Conservation (phyloP, 1,139 yeast genomes). For the Yamadazyma epiphylla region DNA sequence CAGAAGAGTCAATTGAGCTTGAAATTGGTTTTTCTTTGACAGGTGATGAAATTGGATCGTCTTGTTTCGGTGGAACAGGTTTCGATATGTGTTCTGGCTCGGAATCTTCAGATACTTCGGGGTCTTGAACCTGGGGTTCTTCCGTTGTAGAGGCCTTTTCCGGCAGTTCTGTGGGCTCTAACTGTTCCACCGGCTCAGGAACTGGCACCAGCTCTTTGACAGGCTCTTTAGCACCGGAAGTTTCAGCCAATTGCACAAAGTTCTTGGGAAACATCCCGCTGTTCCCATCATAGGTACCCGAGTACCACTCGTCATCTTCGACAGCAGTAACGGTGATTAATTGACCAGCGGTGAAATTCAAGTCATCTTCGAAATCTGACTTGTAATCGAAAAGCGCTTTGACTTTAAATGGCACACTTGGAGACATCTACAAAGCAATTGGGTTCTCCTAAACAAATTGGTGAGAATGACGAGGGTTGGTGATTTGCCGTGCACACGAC, state of each 20-base stretch:
- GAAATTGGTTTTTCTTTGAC: not conserved
- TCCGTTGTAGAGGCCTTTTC: slow-evolving; percentile 1
- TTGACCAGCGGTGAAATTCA: slow-evolving; percentile 66
- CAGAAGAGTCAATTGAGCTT: not conserved
- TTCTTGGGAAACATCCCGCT: slow-evolving; percentile 86
- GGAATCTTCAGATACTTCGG: slow-evolving; percentile 4
- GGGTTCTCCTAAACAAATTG: not conserved
- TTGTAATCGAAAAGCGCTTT: slow-evolving; percentile 67
- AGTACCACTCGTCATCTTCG: slow-evolving; percentile 91
- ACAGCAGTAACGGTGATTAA: slow-evolving; percentile 67
- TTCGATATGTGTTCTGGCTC: slow-evolving; percentile 2
- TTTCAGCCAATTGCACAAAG: slow-evolving; percentile 55
- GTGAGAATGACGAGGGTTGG: not conserved
- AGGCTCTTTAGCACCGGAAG: no score
- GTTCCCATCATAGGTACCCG: slow-evolving; percentile 57
- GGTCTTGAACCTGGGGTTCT: slow-evolving; percentile 3
- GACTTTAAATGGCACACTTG: slow-evolving; percentile 58
- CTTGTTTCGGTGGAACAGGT: slow-evolving; percentile 1
- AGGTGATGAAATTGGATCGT: not conserved
- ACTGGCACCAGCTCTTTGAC: slow-evolving; percentile 3
- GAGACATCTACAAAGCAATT: slow-evolving; percentile 7
- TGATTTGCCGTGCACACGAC: no score
- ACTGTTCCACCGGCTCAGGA: slow-evolving; percentile 6
- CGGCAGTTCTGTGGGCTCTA: not conserved
- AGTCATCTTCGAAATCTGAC: slow-evolving; percentile 83